Conservation (phyloP, 306 rosid genomes). For the Quillaja saponaria region DNA sequence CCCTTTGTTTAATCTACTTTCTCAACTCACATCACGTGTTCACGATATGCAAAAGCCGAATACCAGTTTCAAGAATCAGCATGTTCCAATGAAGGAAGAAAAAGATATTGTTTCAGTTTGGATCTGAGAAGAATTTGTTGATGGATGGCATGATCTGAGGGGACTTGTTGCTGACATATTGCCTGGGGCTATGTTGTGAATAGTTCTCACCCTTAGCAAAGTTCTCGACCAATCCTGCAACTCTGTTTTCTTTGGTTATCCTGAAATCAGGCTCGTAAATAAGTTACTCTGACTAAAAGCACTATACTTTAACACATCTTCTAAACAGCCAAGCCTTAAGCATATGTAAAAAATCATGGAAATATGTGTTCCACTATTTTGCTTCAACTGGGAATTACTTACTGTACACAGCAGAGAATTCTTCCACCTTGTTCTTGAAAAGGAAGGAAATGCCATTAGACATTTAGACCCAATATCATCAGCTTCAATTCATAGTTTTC, state of each 20-base stretch:
- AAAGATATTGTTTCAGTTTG: slow-evolving; percentile 37
- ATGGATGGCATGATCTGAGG: slow-evolving; percentile 85
- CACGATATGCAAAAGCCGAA: slow-evolving; percentile 18
- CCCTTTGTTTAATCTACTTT: slow-evolving; percentile 24
- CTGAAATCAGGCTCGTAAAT: slow-evolving; percentile 36
- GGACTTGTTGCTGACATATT: slow-evolving; percentile 57
- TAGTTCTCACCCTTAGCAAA: slow-evolving; percentile 55
- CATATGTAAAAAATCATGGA: no score
- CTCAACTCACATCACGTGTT: no score
- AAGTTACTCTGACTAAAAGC: slow-evolving; percentile 6
- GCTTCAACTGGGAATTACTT: no score
- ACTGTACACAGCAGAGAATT: no score
- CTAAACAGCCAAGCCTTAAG: not conserved
- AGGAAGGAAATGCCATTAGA: no score
- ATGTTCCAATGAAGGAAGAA: not conserved
- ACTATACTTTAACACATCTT: not conserved
- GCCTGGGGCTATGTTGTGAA: slow-evolving; percentile 50
- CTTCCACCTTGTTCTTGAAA: no score
- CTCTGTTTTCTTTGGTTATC: slow-evolving; percentile 77
- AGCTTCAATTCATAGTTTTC: no score
- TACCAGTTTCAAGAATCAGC: slow-evolving; percentile 6
- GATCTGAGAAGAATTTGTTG: slow-evolving; percentile 89
- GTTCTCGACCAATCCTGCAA: slow-evolving; percentile 91
- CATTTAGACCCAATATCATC: no score
- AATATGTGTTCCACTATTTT: no score